Percentiles rank a stretch among this genome's conserved stretches.
Evolutionary conservation across 2,329 filamentous ascomycete species (phyloP).

Genomic region (Alternaria arbusti): DNA sequence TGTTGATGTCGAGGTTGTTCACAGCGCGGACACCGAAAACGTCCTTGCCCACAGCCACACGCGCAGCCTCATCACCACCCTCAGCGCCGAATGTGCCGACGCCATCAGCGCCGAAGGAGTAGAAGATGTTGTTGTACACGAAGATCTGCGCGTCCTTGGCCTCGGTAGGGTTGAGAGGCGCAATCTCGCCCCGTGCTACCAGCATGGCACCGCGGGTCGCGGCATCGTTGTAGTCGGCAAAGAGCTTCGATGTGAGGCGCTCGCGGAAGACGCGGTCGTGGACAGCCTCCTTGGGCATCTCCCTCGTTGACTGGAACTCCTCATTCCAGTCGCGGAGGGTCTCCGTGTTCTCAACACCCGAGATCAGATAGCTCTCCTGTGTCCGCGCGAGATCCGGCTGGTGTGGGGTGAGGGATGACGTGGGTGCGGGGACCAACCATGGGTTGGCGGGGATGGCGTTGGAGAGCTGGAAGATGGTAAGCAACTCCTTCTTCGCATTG

Average conservation of each 20-base stretch:
- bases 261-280: constrained; percentile 97
- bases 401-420: constrained; percentile 71
- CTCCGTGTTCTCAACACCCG: constrained; percentile 91
- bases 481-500: constrained; percentile 83
- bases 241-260: constrained; percentile 90
- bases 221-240: constrained; percentile 96
- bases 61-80: constrained; percentile 93
- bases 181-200: constrained; percentile 90
- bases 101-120: constrained; percentile 96
- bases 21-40: constrained; percentile 92
- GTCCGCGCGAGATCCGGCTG: constrained; percentile 84
- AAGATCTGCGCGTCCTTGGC: constrained; percentile 94
- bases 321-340: constrained; percentile 98
- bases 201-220: constrained; percentile 90
- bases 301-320: constrained; percentile 95
- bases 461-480: constrained; percentile 93
- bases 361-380: constrained; percentile 89
- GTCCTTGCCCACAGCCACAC: constrained; percentile 95
- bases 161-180: constrained; percentile 94
- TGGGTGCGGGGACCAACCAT: constrained; percentile 80
- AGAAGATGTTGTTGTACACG: constrained; percentile 99
- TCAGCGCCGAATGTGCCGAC: constrained; percentile 97
- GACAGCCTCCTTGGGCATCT: constrained; percentile 90
- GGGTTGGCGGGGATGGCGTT: constrained; percentile 92
- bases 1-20: constrained; percentile 95